Evolutionary conservation across 2,329 filamentous ascomycete genomes (phyloP).

Genomic region (Rhytidhysteron rufulum): DNA sequence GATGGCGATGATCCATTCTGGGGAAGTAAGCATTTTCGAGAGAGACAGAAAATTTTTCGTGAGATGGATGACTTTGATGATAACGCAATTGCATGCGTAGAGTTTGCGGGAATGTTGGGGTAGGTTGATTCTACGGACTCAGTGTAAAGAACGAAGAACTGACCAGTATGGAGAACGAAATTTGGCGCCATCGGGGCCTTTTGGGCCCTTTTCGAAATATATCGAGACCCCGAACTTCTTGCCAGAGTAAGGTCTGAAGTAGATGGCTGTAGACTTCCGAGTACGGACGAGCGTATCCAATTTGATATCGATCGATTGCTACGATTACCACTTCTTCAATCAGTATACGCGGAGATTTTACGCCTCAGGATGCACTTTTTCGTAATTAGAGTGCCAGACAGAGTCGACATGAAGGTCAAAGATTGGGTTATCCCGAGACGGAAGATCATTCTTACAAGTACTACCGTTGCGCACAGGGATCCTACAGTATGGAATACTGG

Average conservation of each 20-base stretch:
- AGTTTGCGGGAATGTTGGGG: constrained; percentile 8
- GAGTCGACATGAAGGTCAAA: constrained; percentile 18
- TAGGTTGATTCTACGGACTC: too few relatives aligned
- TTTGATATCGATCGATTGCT: constrained; percentile 15
- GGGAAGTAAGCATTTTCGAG: constrained; percentile 6
- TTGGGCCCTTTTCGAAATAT: constrained; percentile 23
- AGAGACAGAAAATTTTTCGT: constrained; percentile 6
- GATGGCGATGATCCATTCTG: constrained; percentile 11
- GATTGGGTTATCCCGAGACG: constrained; percentile 24
- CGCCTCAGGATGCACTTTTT: constrained; percentile 21
- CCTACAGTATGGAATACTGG: constrained; percentile 26
- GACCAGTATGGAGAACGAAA: too few relatives aligned
- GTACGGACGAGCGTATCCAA: not conserved
- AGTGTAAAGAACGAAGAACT: too few relatives aligned
- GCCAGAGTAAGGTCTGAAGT: not conserved
- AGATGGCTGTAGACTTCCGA: not conserved
- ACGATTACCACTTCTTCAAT: constrained; percentile 25
- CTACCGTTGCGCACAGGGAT: constrained; percentile 23
- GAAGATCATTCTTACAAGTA: constrained; percentile 18
- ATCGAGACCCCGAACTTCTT: constrained; percentile 14
- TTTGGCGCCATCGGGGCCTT: too few relatives aligned
- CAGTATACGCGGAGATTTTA: constrained; percentile 34
- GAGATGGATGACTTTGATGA: constrained; percentile 8
- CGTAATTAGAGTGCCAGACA: constrained; percentile 13
- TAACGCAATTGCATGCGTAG: constrained; percentile 6